Evolutionary conservation across 495 filamentous ascomycete genomes (phyloP).

Genomic region (Immersiella caudata): DNA sequence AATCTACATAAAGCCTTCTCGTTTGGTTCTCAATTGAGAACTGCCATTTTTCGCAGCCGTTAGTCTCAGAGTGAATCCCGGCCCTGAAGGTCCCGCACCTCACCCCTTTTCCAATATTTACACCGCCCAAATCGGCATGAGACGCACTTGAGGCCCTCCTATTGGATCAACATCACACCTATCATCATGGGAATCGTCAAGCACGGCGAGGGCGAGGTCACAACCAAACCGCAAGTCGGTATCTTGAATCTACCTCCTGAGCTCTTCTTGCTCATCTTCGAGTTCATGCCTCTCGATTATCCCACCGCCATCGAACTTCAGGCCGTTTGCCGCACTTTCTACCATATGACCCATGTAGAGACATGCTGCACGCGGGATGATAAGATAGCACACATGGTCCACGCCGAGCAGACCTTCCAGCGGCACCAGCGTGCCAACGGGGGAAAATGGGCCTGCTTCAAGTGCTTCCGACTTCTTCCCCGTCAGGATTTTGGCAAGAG

Average conservation of each 20-base stretch:
- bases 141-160: too few species aligned
- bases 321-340: background rate
- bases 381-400: background rate
- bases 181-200: too few species aligned
- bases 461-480: background rate
- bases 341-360: background rate
- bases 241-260: background rate
- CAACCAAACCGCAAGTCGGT: background rate
- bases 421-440: background rate
- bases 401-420: background rate
- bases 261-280: background rate
- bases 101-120: too few species aligned
- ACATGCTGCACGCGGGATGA: background rate
- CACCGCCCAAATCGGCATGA: too few species aligned
- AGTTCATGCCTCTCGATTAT: background rate
- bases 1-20: too few species aligned
- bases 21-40: too few species aligned
- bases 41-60: too few species aligned
- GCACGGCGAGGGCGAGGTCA: too few species aligned
- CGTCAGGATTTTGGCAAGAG: background rate
- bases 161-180: too few species aligned
- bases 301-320: background rate
- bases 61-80: too few species aligned
- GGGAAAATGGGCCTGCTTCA: background rate
- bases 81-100: too few species aligned